phyloP scores from a whole-genome alignment of 306 rosid species.

The Myrica gale region DNA sequence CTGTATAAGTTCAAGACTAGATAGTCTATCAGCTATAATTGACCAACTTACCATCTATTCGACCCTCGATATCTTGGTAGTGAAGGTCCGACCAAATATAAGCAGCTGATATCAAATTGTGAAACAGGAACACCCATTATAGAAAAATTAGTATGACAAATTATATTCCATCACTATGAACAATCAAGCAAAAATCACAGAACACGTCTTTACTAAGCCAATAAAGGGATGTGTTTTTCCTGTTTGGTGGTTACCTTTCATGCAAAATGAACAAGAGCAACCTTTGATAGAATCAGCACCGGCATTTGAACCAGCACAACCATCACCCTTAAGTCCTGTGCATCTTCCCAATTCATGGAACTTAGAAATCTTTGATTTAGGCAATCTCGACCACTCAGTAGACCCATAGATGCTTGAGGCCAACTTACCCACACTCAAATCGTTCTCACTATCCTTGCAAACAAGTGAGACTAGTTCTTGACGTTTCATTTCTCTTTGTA shows the following conservation, averaged over 20 bases:
- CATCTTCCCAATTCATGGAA: slow-evolving; percentile 59
- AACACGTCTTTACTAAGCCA: not conserved
- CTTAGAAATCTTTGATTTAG: slow-evolving; percentile 37
- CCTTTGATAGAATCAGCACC: slow-evolving; percentile 43
- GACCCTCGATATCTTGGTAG: slow-evolving; percentile 89
- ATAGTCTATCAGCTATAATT: slow-evolving; percentile 3
- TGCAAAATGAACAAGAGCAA: slow-evolving; percentile 82
- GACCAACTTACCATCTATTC: slow-evolving; percentile 55
- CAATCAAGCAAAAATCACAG: slow-evolving; percentile 1
- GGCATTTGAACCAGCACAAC: slow-evolving; percentile 19
- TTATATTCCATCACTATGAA: not conserved
- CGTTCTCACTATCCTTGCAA: slow-evolving; percentile 32
- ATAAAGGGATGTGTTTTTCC: not conserved
- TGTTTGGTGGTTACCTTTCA: slow-evolving; percentile 58
- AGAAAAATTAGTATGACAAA: slow-evolving; percentile 11
- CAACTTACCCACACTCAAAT: slow-evolving; percentile 18
- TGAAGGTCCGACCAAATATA: slow-evolving; percentile 84
- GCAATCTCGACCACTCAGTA: slow-evolving; percentile 27
- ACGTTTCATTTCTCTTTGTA: slow-evolving; percentile 15
- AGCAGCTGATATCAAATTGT: slow-evolving; percentile 53
- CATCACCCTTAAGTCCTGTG: slow-evolving; percentile 36
- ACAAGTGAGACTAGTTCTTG: slow-evolving; percentile 32
- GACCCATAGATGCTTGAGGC: slow-evolving; percentile 25
- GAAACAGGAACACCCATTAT: slow-evolving; percentile 21
- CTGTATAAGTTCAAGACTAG: not conserved